Evolutionary conservation across 331 rosid species (phyloP).

Genomic region (Ulmus americana): DNA sequence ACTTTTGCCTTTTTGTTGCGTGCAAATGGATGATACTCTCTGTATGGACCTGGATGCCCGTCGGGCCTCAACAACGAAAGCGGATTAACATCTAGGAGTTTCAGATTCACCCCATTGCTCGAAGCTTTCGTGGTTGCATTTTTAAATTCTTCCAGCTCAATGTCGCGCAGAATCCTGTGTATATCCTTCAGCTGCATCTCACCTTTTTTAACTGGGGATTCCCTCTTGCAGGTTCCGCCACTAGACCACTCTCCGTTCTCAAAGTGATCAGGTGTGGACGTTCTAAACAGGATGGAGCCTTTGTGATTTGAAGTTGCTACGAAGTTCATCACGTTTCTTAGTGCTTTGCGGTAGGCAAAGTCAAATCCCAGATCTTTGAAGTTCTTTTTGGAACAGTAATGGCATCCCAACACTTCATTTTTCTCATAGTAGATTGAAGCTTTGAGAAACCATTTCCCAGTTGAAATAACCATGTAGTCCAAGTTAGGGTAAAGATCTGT

Average conservation of each 20-base stretch:
- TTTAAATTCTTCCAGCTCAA: conserved; percentile 58
- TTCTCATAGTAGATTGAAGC: conserved; percentile 67
- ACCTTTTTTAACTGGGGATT: conserved; percentile 63
- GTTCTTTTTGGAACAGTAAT: conserved; percentile 52
- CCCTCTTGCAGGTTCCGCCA: conserved; percentile 64
- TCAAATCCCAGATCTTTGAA: conserved; percentile 59
- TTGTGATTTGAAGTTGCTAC: conserved; percentile 53
- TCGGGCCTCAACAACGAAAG: conserved; percentile 75
- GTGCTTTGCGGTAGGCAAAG: conserved; percentile 63
- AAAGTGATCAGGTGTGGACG: conserved; percentile 72
- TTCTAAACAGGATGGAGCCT: conserved; percentile 63
- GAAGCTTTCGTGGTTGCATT: conserved; percentile 46
- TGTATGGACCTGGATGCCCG: conserved; percentile 84
- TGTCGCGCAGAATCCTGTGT: conserved; percentile 37
- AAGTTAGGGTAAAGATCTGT: conserved; percentile 34
- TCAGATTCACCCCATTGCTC: conserved; percentile 49
- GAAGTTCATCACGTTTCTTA: conserved; percentile 50
- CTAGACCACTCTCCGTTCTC: conserved; percentile 66
- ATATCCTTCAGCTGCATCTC: conserved; percentile 47
- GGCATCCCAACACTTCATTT: conserved; percentile 65
- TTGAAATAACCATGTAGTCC: conserved; percentile 74
- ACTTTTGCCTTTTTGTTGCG: conserved; percentile 36
- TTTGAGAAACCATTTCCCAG: conserved; percentile 91
- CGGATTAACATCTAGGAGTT: conserved; percentile 50
- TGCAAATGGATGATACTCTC: conserved; percentile 62